These are phyloP conservation scores for Apiotrichum mycotoxinovorans DNA, from an alignment of 1,284 basidiomycete genomes.

Conservation along the genomic window DNA sequence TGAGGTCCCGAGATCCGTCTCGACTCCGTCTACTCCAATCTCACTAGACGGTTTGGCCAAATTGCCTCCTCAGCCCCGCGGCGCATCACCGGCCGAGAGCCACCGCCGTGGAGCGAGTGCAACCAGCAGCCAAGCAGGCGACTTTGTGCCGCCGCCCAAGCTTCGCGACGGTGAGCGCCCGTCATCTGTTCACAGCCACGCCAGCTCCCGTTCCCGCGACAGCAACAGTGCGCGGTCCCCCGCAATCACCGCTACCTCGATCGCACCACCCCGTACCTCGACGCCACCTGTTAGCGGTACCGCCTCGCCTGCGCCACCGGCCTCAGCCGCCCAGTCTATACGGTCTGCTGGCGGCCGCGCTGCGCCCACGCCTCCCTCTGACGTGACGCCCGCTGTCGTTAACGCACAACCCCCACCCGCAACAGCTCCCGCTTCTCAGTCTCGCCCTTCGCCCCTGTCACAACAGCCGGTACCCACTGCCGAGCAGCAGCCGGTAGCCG, in stretches of 20 bases:
- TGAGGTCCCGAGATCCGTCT: background rate
- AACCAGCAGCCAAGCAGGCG: constrained; percentile 1
- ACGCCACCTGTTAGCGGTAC: background rate
- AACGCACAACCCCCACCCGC: background rate
- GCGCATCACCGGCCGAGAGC: constrained; percentile 5
- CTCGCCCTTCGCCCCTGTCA: constrained; percentile 41
- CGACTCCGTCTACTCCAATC: constrained; percentile 4
- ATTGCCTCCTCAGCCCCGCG: background rate
- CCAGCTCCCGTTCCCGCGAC: constrained; percentile 9
- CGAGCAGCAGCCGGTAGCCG: constrained; percentile 26
- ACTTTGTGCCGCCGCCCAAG: constrained; percentile 19
- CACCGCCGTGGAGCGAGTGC: constrained; percentile 11
- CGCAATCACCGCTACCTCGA: background rate
- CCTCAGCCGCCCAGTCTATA: background rate
- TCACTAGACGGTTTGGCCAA: background rate
- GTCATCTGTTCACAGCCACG: constrained; percentile 16
- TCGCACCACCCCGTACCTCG: background rate
- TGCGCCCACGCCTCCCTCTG: background rate
- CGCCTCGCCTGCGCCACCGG: background rate
- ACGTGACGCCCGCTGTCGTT: background rate
- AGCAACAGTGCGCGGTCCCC: constrained; percentile 1
- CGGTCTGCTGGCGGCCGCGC: background rate
- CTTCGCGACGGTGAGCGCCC: constrained; percentile 11
- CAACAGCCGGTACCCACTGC: constrained; percentile 12
- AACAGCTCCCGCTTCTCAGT: background rate